Evolutionary conservation across 805 yeast species (phyloP).

Genomic region (Hanseniaspora mollemarum): DNA sequence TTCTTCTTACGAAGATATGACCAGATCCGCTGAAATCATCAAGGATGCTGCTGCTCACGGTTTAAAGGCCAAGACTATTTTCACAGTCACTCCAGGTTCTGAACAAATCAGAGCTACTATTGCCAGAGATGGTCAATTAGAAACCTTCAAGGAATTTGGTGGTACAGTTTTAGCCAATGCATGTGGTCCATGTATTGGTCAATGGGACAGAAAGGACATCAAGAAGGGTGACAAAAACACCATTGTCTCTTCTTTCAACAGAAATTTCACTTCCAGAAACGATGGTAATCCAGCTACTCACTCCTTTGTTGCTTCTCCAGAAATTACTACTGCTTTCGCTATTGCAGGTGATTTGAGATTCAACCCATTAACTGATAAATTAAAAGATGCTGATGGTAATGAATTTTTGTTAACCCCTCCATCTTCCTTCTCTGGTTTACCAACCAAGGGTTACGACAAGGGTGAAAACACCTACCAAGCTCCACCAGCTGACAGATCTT

Average conservation of each 20-base stretch:
- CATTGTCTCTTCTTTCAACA: constrained; percentile 92
- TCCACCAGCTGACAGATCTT: constrained; percentile 77
- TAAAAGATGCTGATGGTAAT: constrained; percentile 78
- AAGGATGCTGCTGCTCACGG: constrained; percentile 86
- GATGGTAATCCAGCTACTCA: constrained; percentile 97
- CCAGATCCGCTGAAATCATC: constrained; percentile 88
- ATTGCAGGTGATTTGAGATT: constrained; percentile 92
- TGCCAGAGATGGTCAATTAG: constrained; percentile 87
- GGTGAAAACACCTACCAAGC: constrained; percentile 96
- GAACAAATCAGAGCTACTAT: constrained; percentile 98
- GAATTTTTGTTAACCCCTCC: constrained; percentile 85
- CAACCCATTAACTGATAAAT: constrained; percentile 88
- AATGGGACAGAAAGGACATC: constrained; percentile 93
- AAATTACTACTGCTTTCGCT: constrained; percentile 88
- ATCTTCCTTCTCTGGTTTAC: constrained; percentile 70
- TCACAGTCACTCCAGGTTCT: constrained; percentile 94
- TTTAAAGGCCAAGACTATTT: constrained; percentile 79
- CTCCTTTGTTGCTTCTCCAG: constrained; percentile 96
- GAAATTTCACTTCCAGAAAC: constrained; percentile 95
- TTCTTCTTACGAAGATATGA: constrained; percentile 97
- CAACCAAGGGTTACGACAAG: constrained; percentile 75
- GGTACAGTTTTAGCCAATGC: constrained; percentile 94
- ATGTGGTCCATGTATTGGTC: constrained; percentile 99
- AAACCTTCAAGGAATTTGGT: constrained; percentile 81
- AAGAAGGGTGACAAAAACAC: constrained; percentile 93